These are phyloP conservation scores for Alloteropsis semialata DNA, from an alignment of 176 grass and related monocot species.

Conservation along the genomic window DNA sequence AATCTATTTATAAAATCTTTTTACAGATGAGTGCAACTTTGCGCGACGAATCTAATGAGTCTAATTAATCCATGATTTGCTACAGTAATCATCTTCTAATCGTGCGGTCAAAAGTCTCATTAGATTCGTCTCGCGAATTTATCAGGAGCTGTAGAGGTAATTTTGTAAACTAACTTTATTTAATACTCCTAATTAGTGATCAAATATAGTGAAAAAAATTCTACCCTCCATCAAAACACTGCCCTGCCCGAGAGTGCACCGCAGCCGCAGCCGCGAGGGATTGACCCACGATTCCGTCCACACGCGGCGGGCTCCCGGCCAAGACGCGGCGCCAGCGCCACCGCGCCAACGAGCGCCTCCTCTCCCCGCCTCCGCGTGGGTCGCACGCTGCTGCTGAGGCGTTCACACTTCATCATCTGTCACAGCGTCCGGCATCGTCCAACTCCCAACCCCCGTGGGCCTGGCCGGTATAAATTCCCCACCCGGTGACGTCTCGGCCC, in stretches of 20 bases:
- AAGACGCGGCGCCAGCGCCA: background rate
- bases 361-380: background rate
- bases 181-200: too few relatives aligned
- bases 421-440: background rate
- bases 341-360: background rate
- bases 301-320: background rate
- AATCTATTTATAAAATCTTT: too few relatives aligned
- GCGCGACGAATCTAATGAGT: too few relatives aligned
- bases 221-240: too few relatives aligned
- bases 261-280: background rate
- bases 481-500: constrained; percentile 9
- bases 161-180: too few relatives aligned
- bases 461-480: constrained; percentile 19
- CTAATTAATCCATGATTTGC: too few relatives aligned
- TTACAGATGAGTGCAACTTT: too few relatives aligned
- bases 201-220: too few relatives aligned
- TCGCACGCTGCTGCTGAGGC: background rate
- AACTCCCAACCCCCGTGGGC: background rate
- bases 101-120: too few relatives aligned
- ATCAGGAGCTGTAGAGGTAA: too few relatives aligned
- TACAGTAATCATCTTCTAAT: too few relatives aligned
- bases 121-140: too few relatives aligned
- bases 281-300: constrained; percentile 14
- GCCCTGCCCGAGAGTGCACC: background rate
- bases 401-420: constrained; percentile 21